Conservation (phyloP, 208 protist species). For the Acanthamoeba castellanii region DNA sequence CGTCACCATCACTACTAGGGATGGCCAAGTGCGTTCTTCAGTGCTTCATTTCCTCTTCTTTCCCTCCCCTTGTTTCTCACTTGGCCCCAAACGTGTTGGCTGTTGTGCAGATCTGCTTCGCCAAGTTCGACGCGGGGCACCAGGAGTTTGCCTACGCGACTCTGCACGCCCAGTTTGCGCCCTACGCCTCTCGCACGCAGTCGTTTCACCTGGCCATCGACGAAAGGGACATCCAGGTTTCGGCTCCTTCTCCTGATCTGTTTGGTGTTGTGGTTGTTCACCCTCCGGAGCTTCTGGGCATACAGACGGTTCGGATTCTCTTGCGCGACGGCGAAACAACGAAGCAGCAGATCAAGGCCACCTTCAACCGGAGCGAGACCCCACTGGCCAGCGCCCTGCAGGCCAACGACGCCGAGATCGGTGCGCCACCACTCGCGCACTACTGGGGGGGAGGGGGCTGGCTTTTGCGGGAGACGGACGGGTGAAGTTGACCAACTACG, state of each 20-base stretch:
- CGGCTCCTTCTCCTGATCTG: neutral
- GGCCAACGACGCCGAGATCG: slow-evolving; percentile 29
- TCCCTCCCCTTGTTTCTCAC: neutral
- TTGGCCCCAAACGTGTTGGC: neutral
- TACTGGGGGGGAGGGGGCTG: too few species aligned
- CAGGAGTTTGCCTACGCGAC: neutral
- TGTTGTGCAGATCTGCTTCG: neutral
- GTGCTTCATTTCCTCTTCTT: neutral
- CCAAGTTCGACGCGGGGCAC: slow-evolving; percentile 13
- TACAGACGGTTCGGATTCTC: neutral
- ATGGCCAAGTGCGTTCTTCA: neutral
- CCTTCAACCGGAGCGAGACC: neutral
- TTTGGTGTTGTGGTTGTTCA: neutral
- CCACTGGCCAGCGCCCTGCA: slow-evolving; percentile 32
- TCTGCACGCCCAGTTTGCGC: slow-evolving; percentile 4
- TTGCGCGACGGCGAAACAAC: neutral
- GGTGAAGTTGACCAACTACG: too few species aligned
- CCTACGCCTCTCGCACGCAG: neutral
- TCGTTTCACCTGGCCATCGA: slow-evolving; percentile 30
- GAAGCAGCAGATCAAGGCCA: neutral
- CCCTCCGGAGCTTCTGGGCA: too few species aligned
- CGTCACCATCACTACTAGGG: neutral
- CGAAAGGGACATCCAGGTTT: slow-evolving; percentile 14
- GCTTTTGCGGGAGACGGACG: too few species aligned
- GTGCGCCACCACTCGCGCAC: neutral